Evolutionary conservation across 129 eudicot genomes (phyloP).

Genomic region (Arctium minus): DNA sequence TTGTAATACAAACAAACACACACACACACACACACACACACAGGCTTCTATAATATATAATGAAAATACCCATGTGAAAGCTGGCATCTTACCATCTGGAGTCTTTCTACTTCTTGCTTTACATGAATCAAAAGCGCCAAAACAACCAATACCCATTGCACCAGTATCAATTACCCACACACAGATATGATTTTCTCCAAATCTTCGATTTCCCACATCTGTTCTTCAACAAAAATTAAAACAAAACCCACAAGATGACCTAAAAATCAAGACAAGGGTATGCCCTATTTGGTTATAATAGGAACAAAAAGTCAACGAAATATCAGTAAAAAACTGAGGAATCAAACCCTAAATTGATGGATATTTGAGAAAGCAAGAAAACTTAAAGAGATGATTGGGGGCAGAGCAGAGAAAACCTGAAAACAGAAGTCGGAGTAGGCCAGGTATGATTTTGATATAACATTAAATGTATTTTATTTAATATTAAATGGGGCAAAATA

Average conservation of each 20-base stretch:
- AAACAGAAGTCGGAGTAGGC: not conserved
- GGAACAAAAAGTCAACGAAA: not conserved
- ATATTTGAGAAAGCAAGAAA: not conserved
- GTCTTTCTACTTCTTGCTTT: conserved; percentile 19
- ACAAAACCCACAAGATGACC: conserved; percentile 8
- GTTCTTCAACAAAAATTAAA: not conserved
- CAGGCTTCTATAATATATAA: not conserved
- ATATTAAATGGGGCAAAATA: not conserved
- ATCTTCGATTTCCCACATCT: not conserved
- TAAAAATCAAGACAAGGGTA: conserved; percentile 2
- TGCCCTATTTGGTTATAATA: not conserved
- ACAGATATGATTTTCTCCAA: not conserved
- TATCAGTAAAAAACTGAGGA: not conserved
- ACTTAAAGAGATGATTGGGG: not conserved
- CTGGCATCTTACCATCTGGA: conserved; percentile 23
- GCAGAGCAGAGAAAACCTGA: not conserved
- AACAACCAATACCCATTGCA: conserved; percentile 47
- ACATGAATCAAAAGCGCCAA: conserved; percentile 61
- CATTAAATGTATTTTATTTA: not conserved
- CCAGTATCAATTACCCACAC: not conserved
- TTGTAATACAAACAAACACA: conserved; percentile 3
- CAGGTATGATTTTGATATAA: not conserved
- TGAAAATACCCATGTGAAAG: not conserved
- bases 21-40: too few relatives aligned
- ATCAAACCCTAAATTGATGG: not conserved